These are phyloP conservation scores for Pelargonium fulgidum DNA, from an alignment of 441 rosid species.

Conservation along the genomic window DNA sequence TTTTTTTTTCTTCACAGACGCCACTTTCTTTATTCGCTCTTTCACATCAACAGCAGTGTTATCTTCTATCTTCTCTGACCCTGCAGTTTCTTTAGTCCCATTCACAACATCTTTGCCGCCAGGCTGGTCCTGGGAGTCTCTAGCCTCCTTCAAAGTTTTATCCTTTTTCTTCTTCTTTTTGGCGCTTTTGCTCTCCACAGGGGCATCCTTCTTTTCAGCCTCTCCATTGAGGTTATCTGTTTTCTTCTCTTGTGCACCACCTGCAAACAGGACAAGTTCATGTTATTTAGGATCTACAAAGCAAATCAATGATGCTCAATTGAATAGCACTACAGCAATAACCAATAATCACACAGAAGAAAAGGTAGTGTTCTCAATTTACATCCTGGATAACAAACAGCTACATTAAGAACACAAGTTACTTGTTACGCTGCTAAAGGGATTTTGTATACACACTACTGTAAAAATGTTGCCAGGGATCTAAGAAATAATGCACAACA, in stretches of 20 bases:
- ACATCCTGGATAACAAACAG: no score
- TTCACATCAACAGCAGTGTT: slow-evolving; percentile 47
- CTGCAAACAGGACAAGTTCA: slow-evolving; percentile 16
- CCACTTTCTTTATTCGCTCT: slow-evolving; percentile 59
- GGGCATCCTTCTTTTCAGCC: slow-evolving; percentile 38
- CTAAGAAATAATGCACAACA: no score
- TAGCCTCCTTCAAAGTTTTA: slow-evolving; percentile 35
- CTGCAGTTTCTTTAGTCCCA: slow-evolving; percentile 26
- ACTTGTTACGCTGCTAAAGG: no score
- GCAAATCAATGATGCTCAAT: no score
- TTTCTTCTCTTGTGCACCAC: slow-evolving; percentile 26
- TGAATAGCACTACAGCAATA: no score
- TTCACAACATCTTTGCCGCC: slow-evolving; percentile 14
- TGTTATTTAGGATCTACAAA: no score
- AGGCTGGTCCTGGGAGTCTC: slow-evolving; percentile 35
- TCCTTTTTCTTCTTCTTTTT: slow-evolving; percentile 58
- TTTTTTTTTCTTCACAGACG: slow-evolving; percentile 57
- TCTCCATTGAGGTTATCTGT: slow-evolving; percentile 26
- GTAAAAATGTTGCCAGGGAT: no score
- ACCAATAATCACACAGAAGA: no score
- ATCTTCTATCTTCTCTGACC: slow-evolving; percentile 33
- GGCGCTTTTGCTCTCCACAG: slow-evolving; percentile 42
- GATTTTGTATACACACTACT: no score
- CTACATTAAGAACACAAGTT: no score
- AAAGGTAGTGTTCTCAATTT: no score